Evolutionary conservation across 495 filamentous ascomycete species (phyloP).

Genomic region (Stereocaulon alpinum): DNA sequence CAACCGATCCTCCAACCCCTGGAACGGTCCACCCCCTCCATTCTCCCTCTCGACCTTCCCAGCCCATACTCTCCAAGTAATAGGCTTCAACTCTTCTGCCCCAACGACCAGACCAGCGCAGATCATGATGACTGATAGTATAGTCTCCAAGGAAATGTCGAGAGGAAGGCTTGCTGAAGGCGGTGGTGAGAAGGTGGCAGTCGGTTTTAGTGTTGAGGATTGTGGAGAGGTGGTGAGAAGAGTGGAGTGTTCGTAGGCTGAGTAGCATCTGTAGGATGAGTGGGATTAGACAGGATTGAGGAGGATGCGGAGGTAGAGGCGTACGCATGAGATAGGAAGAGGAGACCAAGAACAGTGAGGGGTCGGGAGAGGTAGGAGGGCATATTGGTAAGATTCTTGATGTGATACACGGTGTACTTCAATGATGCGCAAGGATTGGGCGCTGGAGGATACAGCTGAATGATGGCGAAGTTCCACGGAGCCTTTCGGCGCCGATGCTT

Average conservation of each 20-base stretch:
- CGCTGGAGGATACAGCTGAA: too few relatives aligned
- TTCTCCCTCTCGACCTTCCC: slow-evolving; percentile 65
- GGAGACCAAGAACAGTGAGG: slow-evolving; percentile 50
- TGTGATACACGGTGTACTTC: neutral
- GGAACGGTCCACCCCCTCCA: slow-evolving; percentile 39
- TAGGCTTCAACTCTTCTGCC: slow-evolving; percentile 59
- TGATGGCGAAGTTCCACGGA: too few relatives aligned
- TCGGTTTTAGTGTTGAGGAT: slow-evolving; percentile 22
- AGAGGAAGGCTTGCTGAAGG: slow-evolving; percentile 42
- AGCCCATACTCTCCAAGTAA: slow-evolving; percentile 76
- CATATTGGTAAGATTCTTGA: neutral
- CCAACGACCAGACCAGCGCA: slow-evolving; percentile 62
- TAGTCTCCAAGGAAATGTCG: slow-evolving; percentile 58
- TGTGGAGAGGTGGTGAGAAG: slow-evolving; percentile 49
- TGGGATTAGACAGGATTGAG: neutral
- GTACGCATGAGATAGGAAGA: slow-evolving; percentile 67
- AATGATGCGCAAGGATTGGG: neutral
- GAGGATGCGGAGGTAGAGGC: slow-evolving; percentile 21
- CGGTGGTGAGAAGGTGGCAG: slow-evolving; percentile 6
- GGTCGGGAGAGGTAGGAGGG: slow-evolving; percentile 12
- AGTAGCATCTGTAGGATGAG: slow-evolving; percentile 57
- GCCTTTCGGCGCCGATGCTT: neutral
- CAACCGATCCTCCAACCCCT: slow-evolving; percentile 46
- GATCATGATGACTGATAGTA: slow-evolving; percentile 52
- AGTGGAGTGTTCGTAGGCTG: slow-evolving; percentile 71